Percentiles rank a stretch among this genome's conserved stretches.
These are phyloP conservation scores for Rosa lucieae DNA, from an alignment of 306 rosid genomes.

Conservation along the genomic window DNA sequence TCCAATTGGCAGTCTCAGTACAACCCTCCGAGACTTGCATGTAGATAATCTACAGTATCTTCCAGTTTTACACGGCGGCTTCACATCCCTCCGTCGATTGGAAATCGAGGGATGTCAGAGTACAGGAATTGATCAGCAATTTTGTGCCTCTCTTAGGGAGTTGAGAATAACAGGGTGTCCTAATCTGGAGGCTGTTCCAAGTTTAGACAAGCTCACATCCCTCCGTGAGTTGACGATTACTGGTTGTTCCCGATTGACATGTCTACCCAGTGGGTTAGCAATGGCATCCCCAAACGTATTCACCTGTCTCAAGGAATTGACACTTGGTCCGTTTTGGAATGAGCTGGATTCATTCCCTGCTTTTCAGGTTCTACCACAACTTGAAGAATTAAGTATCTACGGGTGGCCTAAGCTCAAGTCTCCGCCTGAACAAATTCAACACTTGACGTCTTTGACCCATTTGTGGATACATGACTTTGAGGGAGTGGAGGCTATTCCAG, in stretches of 20 bases:
- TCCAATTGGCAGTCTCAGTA: not conserved
- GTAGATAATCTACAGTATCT: not conserved
- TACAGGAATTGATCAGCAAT: not conserved
- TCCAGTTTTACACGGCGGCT: no score
- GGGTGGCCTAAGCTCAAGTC: constrained; percentile 5
- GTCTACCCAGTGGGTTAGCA: not conserved
- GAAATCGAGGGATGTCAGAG: not conserved
- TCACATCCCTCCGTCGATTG: not conserved
- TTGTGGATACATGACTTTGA: accelerated
- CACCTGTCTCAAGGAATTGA: not conserved
- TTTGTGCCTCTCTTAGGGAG: not conserved
- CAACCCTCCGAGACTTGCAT: not conserved
- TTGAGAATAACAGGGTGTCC: not conserved
- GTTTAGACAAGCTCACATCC: not conserved
- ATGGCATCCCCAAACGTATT: not conserved
- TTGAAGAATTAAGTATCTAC: accelerated
- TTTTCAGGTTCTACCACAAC: not conserved
- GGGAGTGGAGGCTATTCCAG: not conserved
- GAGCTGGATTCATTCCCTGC: not conserved
- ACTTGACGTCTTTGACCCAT: not conserved
- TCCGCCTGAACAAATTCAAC: constrained; percentile 16
- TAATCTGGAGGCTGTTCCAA: not conserved
- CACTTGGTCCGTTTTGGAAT: not conserved
- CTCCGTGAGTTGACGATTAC: not conserved
- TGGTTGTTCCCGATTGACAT: not conserved